These are phyloP conservation scores for Scedosporium dehoogii DNA, from an alignment of 2,329 filamentous ascomycete species.

Conservation along the genomic window DNA sequence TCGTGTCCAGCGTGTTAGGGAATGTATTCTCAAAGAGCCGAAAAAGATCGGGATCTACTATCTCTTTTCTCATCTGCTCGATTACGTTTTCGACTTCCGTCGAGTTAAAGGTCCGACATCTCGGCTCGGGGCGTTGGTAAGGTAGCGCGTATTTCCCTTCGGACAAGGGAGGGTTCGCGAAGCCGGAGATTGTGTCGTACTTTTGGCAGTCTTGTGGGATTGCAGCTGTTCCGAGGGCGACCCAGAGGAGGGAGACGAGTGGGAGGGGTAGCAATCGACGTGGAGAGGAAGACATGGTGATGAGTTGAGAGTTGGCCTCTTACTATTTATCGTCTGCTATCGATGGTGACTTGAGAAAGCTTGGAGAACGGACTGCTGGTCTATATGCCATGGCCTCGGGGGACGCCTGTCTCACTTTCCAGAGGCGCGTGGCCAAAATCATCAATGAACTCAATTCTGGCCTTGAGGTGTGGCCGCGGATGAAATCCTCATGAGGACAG, in stretches of 20 bases:
- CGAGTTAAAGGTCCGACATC: constrained; percentile 75
- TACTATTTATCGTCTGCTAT: not conserved
- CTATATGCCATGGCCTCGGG: not conserved
- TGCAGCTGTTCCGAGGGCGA: not conserved
- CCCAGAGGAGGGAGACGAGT: not conserved
- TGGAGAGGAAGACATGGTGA: not conserved
- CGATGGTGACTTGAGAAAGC: not conserved
- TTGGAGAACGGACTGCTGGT: not conserved
- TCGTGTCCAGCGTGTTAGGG: constrained; percentile 67
- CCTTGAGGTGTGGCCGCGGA: too few relatives aligned
- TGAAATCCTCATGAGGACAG: not conserved
- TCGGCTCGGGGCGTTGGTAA: constrained; percentile 64
- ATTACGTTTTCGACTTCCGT: constrained; percentile 69
- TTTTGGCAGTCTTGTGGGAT: constrained; percentile 1
- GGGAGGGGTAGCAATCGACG: not conserved
- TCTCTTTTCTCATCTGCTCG: constrained; percentile 50
- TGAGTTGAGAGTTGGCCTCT: not conserved
- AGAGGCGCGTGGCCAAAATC: too few relatives aligned
- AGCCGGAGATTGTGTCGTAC: not conserved
- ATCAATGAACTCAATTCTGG: too few relatives aligned
- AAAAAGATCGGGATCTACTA: constrained; percentile 68
- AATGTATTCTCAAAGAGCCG: constrained; percentile 63
- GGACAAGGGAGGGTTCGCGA: constrained; percentile 58
- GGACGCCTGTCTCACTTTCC: too few relatives aligned
- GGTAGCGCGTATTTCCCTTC: constrained; percentile 64